Base-by-base conservation (phyloP, 306 rosid genomes). In the Casuarina glauca region DNA sequence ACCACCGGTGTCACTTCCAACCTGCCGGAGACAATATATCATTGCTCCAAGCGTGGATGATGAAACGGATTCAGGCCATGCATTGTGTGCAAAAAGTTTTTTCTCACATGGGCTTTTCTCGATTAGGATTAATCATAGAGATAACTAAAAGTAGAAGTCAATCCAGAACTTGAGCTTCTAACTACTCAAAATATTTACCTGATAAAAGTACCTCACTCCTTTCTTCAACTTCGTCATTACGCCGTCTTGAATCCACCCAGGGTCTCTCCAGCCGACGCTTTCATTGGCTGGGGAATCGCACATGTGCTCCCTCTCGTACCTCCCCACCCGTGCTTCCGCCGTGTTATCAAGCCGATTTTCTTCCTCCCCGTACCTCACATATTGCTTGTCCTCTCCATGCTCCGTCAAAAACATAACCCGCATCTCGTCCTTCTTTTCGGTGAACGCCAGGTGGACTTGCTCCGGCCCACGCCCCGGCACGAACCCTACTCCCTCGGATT, bases 251-350 rank as follows among this genome's bases (percentile, higher is more conserved):
- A 91, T 84, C 49, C 76, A 92, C 46, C 98, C 98, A 20, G 97
- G 97, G 68, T 95, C 98, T 71, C 98, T 91, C 98, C 97, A 92
- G 2, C 96, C 98, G 3, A 84, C 39, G 39, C 88, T 89, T 0
- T 69, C 4, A 66, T 92, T 95, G 4, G 97, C 98, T 7, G 98
- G 97, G 9, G 89, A 78, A 60, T 92, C 92, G 74, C 98, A 95
- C 97, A 91, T 88, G 82, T 95, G 87, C 66, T 84, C 82, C 85
- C 83, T 88, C 83, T 89, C 96, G 50, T 95, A 95, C 87, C 93
- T 80, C 81, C 13, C 73, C 73, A 87, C 90, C 70, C 88, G 80
- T 2, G 97, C 90, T 75, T 70, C 77, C 39, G 72, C 92, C 82
- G 68, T 74, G 9, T 73, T 75, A 2, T 77, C 86, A 9, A 90